phyloP scores from a whole-genome alignment of 2,329 filamentous ascomycete genomes.

The Colletotrichum magnum region DNA sequence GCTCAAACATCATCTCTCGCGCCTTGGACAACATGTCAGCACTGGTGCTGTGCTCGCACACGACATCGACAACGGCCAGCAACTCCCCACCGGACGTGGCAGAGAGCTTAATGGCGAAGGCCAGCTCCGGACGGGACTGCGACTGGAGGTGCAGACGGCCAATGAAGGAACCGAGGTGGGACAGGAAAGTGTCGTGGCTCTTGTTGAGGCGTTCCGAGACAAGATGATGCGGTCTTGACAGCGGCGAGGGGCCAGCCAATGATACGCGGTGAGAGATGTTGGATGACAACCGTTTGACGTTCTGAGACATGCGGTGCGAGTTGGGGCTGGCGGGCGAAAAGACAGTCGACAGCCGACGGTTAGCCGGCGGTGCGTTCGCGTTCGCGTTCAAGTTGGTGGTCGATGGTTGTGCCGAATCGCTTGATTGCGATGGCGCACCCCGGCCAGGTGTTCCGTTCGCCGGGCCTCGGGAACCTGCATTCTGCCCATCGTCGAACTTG shows the following conservation, averaged over 20 bases:
- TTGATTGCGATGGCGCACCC: slow-evolving; percentile 51
- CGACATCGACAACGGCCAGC: slow-evolving; percentile 83
- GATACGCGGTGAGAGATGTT: slow-evolving; percentile 82
- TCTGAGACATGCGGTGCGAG: slow-evolving; percentile 55
- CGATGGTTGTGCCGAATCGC: slow-evolving; percentile 54
- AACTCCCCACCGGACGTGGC: slow-evolving; percentile 85
- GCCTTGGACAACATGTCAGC: slow-evolving; percentile 77
- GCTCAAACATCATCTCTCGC: slow-evolving; percentile 82
- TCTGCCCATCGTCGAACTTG: slow-evolving; percentile 59
- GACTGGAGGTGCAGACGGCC: slow-evolving; percentile 91
- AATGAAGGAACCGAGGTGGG: slow-evolving; percentile 93
- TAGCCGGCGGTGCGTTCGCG: slow-evolving; percentile 46
- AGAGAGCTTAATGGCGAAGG: slow-evolving; percentile 85
- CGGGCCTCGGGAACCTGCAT: slow-evolving; percentile 58
- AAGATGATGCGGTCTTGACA: slow-evolving; percentile 77
- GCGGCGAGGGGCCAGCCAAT: slow-evolving; percentile 76
- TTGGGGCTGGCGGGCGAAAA: slow-evolving; percentile 49
- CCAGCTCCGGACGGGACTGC: slow-evolving; percentile 87
- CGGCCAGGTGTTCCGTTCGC: slow-evolving; percentile 51
- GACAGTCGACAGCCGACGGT: slow-evolving; percentile 63
- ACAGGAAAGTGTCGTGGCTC: slow-evolving; percentile 90
- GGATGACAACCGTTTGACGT: slow-evolving; percentile 64
- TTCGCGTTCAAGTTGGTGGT: slow-evolving; percentile 40
- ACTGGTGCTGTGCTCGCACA: slow-evolving; percentile 83
- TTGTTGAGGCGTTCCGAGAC: slow-evolving; percentile 86